Evolutionary conservation across 257 asterid genomes (phyloP), one percentile per base, ranked within the genome.

Genomic region (Oldenlandia corymbosa): DNA sequence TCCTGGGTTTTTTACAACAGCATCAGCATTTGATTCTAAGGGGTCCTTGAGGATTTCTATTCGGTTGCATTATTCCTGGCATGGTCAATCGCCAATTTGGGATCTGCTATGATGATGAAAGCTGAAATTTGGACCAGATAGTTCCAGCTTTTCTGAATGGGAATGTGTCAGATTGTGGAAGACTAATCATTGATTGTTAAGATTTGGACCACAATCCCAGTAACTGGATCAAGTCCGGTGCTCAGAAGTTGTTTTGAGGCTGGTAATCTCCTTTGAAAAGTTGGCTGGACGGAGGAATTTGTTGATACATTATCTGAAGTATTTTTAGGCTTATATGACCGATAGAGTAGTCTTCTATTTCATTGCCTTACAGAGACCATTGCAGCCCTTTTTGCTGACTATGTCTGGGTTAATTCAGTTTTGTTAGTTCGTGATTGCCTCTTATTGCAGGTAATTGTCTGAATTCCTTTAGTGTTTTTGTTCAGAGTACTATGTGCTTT

Each of bases 311-410:
- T 62, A 54, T 64, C 60, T 46, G 55, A 76, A 70, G 60, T 70
- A 68, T 45, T 68, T 63, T 55, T 18, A 71, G 62, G 69, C 48
- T 79, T 69, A 54, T 69, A 54, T 75, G 55, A 52, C 31, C 53
- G 67, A 67, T 66, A 72, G 62, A 75, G 26, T 51, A 59, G 45
- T 55, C 24, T 5, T 41, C 65, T 55, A 27, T 65, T 60, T 76
- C 77, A 71, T 84, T 82, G 74, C 74, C 76, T 73, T 62, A 65
- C 75, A 58, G 58, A 67, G 80, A 73, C 69, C 71, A 76, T 64
- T 64, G 68, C 63, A 66, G 71, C 71, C 52, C 68, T 66, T 49
- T 45, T 58, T 49, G 18, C 41, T 43, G 31, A 41, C 58, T 67
- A 52, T 81, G 81, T 76, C 49, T 72, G 47, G 71, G 49, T 79